phyloP scores from a whole-genome alignment of 306 rosid species.

The Cicer yamashitae region DNA sequence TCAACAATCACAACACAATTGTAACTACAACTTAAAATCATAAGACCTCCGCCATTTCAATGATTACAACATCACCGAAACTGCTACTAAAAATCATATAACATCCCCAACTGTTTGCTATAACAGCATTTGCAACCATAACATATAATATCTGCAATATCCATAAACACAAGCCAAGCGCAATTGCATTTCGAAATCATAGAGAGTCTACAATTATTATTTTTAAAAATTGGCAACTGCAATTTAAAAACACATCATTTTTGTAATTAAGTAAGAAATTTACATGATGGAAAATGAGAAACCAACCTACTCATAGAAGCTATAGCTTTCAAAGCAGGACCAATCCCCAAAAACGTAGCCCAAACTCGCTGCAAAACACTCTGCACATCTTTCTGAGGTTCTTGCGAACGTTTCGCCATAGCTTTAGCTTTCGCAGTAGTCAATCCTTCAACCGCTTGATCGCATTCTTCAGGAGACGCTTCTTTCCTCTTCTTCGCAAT shows the following conservation, averaged over 20 bases:
- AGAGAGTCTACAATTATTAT: background rate
- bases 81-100: background rate
- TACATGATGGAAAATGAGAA: background rate
- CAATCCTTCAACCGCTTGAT: slow-evolving; percentile 88
- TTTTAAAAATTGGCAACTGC: background rate
- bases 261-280: background rate
- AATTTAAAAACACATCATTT: background rate
- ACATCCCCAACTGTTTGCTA: background rate
- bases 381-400: slow-evolving; percentile 52
- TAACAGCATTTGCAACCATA: background rate
- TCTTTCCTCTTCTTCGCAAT: slow-evolving; percentile 67
- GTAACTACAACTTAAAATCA: background rate
- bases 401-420: slow-evolving; percentile 77
- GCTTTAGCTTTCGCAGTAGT: slow-evolving; percentile 86
- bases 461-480: slow-evolving; percentile 95
- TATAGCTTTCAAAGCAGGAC: slow-evolving; percentile 79
- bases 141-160: background rate
- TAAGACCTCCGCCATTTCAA: background rate
- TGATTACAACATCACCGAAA: background rate
- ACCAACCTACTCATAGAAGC: slow-evolving; percentile 90
- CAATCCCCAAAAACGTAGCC: slow-evolving; percentile 74
- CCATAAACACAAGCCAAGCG: background rate
- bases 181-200: background rate
- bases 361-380: slow-evolving; percentile 55
- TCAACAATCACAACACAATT: slow-evolving; percentile 7